Conservation (phyloP, 2,329 filamentous ascomycete genomes). For the Aureobasidium mangrovei region DNA sequence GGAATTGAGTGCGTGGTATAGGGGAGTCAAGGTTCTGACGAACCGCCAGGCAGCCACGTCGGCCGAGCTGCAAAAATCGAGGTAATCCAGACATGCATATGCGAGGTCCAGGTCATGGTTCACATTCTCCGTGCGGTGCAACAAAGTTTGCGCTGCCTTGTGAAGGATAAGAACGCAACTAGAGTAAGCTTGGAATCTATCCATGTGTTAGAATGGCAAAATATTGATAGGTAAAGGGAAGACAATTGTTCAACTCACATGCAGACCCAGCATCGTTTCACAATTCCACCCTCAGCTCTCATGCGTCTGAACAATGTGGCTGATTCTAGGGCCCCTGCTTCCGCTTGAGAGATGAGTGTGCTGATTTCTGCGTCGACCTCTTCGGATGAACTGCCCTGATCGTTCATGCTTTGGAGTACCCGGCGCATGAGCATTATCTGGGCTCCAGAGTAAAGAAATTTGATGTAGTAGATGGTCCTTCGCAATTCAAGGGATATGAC, state of each 20-base stretch:
- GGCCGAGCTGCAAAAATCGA: background rate
- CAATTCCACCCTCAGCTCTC: background rate
- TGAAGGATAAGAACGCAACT: conserved; percentile 5
- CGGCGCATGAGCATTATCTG: conserved; percentile 11
- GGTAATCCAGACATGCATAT: background rate
- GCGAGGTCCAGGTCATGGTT: background rate
- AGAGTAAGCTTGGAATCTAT: conserved; percentile 12
- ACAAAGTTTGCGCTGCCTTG: background rate
- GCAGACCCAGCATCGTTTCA: conserved; percentile 13
- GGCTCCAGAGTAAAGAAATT: conserved; percentile 8
- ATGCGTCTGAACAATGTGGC: conserved; percentile 3
- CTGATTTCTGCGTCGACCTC: background rate
- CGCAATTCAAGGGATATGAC: background rate
- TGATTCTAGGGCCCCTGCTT: background rate
- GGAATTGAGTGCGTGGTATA: background rate
- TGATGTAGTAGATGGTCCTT: conserved; percentile 10
- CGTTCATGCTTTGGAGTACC: conserved; percentile 1
- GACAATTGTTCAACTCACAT: conserved; percentile 1
- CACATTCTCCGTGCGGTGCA: background rate
- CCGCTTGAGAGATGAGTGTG: background rate
- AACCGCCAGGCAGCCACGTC: conserved; percentile 4
- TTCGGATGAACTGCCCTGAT: background rate
- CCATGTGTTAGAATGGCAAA: background rate
- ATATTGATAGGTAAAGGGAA: background rate
- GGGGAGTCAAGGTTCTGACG: background rate